These are phyloP conservation scores for Graphilbum sp. DNA, from an alignment of 2,329 filamentous ascomycete genomes.

Conservation along the genomic window DNA sequence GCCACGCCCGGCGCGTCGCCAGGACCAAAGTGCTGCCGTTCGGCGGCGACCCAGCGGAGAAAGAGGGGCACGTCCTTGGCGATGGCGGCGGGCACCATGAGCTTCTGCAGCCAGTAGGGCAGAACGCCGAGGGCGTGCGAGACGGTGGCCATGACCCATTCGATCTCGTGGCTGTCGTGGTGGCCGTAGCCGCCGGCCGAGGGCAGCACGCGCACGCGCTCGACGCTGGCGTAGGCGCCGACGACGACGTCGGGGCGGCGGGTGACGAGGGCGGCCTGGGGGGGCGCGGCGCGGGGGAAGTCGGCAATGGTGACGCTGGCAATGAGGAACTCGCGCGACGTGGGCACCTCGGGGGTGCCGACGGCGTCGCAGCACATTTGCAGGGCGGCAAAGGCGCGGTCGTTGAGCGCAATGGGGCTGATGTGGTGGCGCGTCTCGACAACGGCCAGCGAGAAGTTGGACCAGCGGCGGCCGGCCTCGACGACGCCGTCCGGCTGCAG, in stretches of 20 bases:
- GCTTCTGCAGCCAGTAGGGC: slow-evolving; percentile 49
- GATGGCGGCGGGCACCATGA: slow-evolving; percentile 44
- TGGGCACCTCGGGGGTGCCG: slow-evolving; percentile 11
- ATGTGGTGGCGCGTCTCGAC: slow-evolving; percentile 53
- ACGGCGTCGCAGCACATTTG: slow-evolving; percentile 36
- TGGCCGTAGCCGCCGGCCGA: no score
- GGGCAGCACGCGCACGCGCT: slow-evolving; percentile 35
- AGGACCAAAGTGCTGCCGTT: slow-evolving; percentile 12
- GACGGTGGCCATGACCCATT: slow-evolving; percentile 67
- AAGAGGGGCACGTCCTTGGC: slow-evolving; percentile 59
- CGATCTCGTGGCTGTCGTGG: slow-evolving; percentile 24
- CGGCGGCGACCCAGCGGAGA: slow-evolving; percentile 39
- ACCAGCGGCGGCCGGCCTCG: slow-evolving; percentile 16
- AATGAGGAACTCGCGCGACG: slow-evolving; percentile 30
- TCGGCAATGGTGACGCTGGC: slow-evolving; percentile 38
- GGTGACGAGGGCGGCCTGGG: no score
- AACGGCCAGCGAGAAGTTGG: slow-evolving; percentile 30
- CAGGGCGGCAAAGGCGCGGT: slow-evolving; percentile 50
- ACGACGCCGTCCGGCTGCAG: slow-evolving; percentile 21
- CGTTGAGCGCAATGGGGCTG: slow-evolving; percentile 36
- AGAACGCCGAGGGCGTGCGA: slow-evolving; percentile 53
- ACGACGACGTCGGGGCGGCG: slow-evolving; percentile 26
- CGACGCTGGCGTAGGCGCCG: slow-evolving; percentile 49
- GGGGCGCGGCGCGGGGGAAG: slow-evolving; percentile 14
- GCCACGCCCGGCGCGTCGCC: slow-evolving; percentile 8